Conservation (phyloP, 352 stramenopile species). For the Globisporangium parvum region DNA sequence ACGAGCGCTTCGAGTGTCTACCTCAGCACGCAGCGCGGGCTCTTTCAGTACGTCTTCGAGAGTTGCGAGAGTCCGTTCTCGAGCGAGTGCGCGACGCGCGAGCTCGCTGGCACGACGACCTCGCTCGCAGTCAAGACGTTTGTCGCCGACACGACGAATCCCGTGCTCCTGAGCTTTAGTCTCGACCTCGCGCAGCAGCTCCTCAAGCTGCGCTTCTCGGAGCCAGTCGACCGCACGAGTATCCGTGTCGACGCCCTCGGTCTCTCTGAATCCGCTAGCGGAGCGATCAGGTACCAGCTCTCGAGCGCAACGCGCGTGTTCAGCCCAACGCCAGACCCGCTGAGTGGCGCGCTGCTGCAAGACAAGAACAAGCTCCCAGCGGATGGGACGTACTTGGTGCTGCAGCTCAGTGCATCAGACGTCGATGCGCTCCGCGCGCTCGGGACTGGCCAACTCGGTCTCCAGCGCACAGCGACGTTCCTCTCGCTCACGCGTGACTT, state of each 20-base stretch:
- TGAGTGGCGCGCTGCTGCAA: constrained; percentile 33
- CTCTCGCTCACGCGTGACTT: constrained; percentile 31
- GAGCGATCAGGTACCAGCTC: constrained; percentile 29
- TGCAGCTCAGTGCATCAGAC: constrained; percentile 41
- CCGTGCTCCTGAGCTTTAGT: constrained; percentile 47
- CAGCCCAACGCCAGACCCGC: constrained; percentile 34
- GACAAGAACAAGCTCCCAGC: constrained; percentile 43
- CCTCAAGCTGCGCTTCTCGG: constrained; percentile 63
- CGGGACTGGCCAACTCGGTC: constrained; percentile 43
- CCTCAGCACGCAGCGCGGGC: constrained; percentile 20
- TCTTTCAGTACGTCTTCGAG: constrained; percentile 47
- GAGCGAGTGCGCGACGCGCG: constrained; percentile 21
- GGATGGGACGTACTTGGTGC: constrained; percentile 56
- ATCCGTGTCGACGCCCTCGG: constrained; percentile 28
- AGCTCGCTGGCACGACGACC: constrained; percentile 14
- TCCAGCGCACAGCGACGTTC: constrained; percentile 43
- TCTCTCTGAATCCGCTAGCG: constrained; percentile 34
- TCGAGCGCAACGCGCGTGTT: constrained; percentile 40
- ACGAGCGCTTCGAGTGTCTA: constrained; percentile 24
- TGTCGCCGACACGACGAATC: constrained; percentile 33
- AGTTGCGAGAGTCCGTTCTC: constrained; percentile 29
- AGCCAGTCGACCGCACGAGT: constrained; percentile 41
- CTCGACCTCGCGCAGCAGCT: constrained; percentile 46
- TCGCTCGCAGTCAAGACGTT: constrained; percentile 33
- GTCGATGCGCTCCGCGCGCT: constrained; percentile 25